Percentiles rank a stretch among this genome's conserved stretches.
phyloP scores from a whole-genome alignment of 345 rosid species.

The Leavenworthia alabamica region DNA sequence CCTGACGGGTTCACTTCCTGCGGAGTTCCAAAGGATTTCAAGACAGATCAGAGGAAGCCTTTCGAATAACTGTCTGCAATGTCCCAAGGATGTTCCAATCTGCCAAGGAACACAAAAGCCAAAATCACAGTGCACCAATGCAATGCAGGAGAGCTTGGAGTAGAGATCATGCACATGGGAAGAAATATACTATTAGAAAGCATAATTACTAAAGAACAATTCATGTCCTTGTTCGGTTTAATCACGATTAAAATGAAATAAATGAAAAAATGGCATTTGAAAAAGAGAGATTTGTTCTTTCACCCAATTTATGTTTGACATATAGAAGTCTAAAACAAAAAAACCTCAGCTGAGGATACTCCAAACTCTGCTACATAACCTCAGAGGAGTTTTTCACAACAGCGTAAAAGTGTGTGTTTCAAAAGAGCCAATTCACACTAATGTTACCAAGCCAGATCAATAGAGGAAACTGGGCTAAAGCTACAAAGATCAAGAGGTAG shows the following conservation, averaged over 20 bases:
- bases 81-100: slow-evolving; percentile 27
- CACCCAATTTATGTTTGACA: slow-evolving; percentile 10
- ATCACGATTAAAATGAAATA: slow-evolving; percentile 13
- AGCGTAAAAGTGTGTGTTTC: slow-evolving; percentile 16
- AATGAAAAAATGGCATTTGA: too few relatives aligned
- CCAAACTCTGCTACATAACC: slow-evolving; percentile 23
- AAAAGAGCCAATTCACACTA: slow-evolving; percentile 81
- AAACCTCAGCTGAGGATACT: slow-evolving; percentile 8
- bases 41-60: slow-evolving; percentile 41
- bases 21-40: slow-evolving; percentile 22
- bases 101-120: slow-evolving; percentile 49
- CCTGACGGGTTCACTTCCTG: slow-evolving; percentile 41
- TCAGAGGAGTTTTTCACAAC: slow-evolving; percentile 28
- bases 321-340: not conserved
- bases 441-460: slow-evolving; percentile 92
- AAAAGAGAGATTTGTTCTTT: slow-evolving; percentile 17
- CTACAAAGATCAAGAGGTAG: slow-evolving; percentile 76
- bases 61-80: slow-evolving; percentile 45
- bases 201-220: not conserved
- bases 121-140: slow-evolving; percentile 36
- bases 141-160: slow-evolving; percentile 18
- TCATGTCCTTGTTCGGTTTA: slow-evolving; percentile 15
- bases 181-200: not conserved
- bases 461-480: slow-evolving; percentile 81
- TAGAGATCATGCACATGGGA: slow-evolving; percentile 17